Evolutionary conservation across 2,329 filamentous ascomycete genomes (phyloP).

Genomic region (Aspergillus fischeri): DNA sequence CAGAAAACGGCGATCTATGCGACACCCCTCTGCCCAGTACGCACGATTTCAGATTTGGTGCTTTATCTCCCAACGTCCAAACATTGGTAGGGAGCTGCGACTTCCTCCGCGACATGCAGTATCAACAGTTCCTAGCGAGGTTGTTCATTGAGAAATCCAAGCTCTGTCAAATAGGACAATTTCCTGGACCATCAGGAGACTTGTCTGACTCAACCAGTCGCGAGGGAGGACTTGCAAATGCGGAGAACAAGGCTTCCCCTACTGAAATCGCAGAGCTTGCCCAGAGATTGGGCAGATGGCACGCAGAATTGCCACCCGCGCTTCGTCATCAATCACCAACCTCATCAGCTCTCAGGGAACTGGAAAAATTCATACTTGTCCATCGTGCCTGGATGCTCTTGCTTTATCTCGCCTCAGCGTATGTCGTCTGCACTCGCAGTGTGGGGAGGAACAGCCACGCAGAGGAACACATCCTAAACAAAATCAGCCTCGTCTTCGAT

Average conservation of each 20-base stretch:
- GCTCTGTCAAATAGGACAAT: constrained; percentile 3
- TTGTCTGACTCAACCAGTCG: background rate
- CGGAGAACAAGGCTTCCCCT: background rate
- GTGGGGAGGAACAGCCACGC: background rate
- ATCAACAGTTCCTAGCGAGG: constrained; percentile 4
- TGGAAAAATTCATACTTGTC: background rate
- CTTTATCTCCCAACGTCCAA: background rate
- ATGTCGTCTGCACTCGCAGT: background rate
- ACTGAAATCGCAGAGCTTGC: background rate
- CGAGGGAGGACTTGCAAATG: background rate
- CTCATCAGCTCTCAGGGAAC: background rate
- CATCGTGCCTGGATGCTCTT: background rate
- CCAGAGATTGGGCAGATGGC: background rate
- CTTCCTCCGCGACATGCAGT: constrained; percentile 3
- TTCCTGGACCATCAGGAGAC: background rate
- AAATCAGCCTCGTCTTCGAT: background rate
- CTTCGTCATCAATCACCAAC: background rate
- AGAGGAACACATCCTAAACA: background rate
- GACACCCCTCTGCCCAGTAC: background rate
- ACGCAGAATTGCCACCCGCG: background rate
- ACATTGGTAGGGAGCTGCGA: constrained; percentile 2
- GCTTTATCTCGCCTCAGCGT: background rate
- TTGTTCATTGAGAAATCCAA: constrained; percentile 8
- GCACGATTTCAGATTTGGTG: constrained; percentile 4
- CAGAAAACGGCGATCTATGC: background rate